These are phyloP conservation scores for Calonectria pauciramosa DNA, from an alignment of 2,329 filamentous ascomycete genomes.

Conservation along the genomic window DNA sequence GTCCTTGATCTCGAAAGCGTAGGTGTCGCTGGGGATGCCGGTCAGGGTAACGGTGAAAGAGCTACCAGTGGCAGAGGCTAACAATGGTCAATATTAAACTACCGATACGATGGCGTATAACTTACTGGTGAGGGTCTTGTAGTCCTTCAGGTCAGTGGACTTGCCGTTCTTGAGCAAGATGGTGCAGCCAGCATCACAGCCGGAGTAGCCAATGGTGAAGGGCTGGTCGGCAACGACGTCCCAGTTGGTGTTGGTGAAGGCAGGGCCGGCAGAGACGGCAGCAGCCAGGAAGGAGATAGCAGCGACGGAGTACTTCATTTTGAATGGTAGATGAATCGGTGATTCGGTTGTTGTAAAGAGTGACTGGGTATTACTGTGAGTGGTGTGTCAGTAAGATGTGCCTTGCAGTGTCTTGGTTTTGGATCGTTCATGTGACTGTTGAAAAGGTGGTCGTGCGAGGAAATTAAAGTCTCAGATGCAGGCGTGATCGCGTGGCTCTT, in stretches of 20 bases:
- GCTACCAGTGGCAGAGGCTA: slow-evolving; percentile 33
- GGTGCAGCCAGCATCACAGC: slow-evolving; percentile 52
- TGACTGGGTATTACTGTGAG: slow-evolving; percentile 44
- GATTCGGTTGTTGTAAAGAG: slow-evolving; percentile 37
- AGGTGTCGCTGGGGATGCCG: slow-evolving; percentile 47
- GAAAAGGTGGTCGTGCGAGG: not conserved
- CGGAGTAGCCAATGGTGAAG: slow-evolving; percentile 50
- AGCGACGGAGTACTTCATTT: slow-evolving; percentile 54
- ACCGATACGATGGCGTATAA: too few species aligned
- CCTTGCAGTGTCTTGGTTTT: slow-evolving; percentile 4
- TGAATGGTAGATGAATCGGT: slow-evolving; percentile 42
- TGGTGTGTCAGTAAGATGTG: slow-evolving; percentile 29
- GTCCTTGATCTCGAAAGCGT: slow-evolving; percentile 54
- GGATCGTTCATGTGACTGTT: not conserved
- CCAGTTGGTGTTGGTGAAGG: slow-evolving; percentile 50
- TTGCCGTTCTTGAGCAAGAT: slow-evolving; percentile 51
- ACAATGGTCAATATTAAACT: too few species aligned
- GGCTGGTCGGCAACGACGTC: slow-evolving; percentile 46
- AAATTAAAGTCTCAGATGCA: not conserved
- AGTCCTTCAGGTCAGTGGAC: slow-evolving; percentile 45
- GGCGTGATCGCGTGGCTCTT: not conserved
- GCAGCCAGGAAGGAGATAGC: slow-evolving; percentile 47
- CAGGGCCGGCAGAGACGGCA: slow-evolving; percentile 47
- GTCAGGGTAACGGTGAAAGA: slow-evolving; percentile 48
- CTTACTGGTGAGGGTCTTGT: slow-evolving; percentile 51